phyloP scores from a whole-genome alignment of 2,329 filamentous ascomycete species.

The Fusarium sp. region DNA sequence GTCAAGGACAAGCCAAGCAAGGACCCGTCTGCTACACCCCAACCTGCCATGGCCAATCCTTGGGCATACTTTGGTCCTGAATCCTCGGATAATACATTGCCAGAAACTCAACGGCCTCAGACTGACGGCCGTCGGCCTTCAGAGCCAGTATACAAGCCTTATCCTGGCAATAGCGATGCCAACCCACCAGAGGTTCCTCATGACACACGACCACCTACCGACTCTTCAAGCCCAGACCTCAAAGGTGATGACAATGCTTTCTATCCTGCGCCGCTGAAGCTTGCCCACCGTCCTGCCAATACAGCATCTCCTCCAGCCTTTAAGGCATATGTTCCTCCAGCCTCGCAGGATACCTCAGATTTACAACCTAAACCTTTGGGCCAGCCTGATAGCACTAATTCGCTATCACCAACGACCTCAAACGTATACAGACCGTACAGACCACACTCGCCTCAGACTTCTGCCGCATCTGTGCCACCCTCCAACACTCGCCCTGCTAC shows the following conservation, averaged over 20 bases:
- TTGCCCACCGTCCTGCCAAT: constrained; percentile 40
- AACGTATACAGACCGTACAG: constrained; percentile 47
- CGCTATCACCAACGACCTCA: constrained; percentile 37
- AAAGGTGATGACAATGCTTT: constrained; percentile 9
- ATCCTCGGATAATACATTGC: constrained; percentile 4
- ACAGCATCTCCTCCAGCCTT: constrained; percentile 38
- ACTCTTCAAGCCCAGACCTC: constrained; percentile 22
- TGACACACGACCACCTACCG: constrained; percentile 23
- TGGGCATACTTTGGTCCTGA: constrained; percentile 50
- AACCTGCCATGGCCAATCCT: constrained; percentile 44
- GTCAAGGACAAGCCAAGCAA: constrained; percentile 14
- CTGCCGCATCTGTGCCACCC: constrained; percentile 5
- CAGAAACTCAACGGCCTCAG: background rate
- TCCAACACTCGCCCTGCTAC: constrained; percentile 10
- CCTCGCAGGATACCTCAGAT: constrained; percentile 19
- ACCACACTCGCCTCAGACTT: constrained; percentile 34
- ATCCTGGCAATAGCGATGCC: constrained; percentile 22
- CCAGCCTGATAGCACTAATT: constrained; percentile 23
- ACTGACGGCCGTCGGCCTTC: constrained; percentile 12
- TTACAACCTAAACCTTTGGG: constrained; percentile 13
- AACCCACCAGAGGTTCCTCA: constrained; percentile 25
- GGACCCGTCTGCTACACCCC: background rate
- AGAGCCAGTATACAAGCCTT: constrained; percentile 28
- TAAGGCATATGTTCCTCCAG: constrained; percentile 46
- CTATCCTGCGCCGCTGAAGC: constrained; percentile 46